Evolutionary conservation across 805 yeast species (phyloP), one percentile per base, ranked within the genome.

Genomic region (Candida ulmi): DNA sequence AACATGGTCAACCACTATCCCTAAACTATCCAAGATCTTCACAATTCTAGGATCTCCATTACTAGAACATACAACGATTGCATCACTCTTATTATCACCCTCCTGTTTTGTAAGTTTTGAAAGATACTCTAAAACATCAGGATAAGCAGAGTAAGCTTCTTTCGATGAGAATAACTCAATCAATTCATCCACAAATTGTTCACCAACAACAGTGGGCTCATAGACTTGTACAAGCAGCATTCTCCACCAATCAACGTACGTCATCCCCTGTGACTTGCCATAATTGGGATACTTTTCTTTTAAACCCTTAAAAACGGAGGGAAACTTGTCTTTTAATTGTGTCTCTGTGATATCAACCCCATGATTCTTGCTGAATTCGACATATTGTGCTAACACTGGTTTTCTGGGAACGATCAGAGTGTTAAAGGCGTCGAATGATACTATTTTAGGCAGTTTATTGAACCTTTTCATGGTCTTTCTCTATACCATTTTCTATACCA

Each of bases 351-450:
- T 51, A 1, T 47, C 34, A 4, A 76, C 43, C 1, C 78, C 79
- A 53, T 68, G 69, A 33, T 65, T 65, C 7, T 52, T 37, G 0
- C 78, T 77, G 5, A 79, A 68, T 3, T 61, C 55, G 32, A 69
- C 62, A 50, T 83, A 83, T 44, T 74, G 80, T n/a, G 62, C 58
- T 30, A 73, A 58, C 0, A 82, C 72, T 0, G 84, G 75, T 23
- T 60, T 60, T 16, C 63, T 65, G 3, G 88, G 83, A 0, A 73
- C 62, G 52, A 79, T 81, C 8, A 83, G 55, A 0, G 90, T 83
- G 32, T 76, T 79, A 59, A 79, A 83, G 0, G 81, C 84, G 57
- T 83, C 91, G 39, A 82, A 69, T 1, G 88, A 76, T 0, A 83
- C 58, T 4, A 80, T 54, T 30, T 61, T 63, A 6, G 81, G 79